Conservation (phyloP, 345 rosid species). For the Euphorbia lathyris region DNA sequence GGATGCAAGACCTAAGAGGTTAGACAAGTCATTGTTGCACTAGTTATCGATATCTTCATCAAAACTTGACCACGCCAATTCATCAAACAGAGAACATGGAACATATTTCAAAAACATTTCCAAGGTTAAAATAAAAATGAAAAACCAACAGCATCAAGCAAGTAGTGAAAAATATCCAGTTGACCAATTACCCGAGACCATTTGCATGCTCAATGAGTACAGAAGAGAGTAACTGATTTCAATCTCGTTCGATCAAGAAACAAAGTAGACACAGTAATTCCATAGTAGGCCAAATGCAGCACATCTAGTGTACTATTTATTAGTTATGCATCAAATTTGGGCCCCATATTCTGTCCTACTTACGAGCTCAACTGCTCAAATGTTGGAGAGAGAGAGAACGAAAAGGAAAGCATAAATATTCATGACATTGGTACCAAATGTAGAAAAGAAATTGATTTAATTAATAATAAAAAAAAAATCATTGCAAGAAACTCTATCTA, state of each 20-base stretch:
- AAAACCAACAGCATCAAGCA: neutral
- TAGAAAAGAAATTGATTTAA: neutral
- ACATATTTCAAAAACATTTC: neutral
- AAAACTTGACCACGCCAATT: neutral
- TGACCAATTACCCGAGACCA: neutral
- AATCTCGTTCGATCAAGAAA: neutral
- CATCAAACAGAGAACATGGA: no score
- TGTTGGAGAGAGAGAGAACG: neutral
- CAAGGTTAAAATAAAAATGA: neutral
- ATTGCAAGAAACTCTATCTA: neutral
- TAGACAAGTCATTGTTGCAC: conserved; percentile 1
- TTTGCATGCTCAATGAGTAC: neutral
- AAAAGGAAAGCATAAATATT: neutral
- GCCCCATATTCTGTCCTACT: neutral
- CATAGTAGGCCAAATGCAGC: neutral
- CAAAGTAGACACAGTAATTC: neutral
- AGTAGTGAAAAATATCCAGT: neutral
- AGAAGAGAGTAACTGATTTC: neutral
- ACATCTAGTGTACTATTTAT: neutral
- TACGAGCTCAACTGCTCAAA: neutral
- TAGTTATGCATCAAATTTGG: neutral
- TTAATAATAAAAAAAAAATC: neutral
- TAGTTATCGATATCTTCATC: neutral
- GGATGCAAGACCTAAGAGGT: conserved; percentile 83
- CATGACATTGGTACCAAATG: neutral